phyloP scores from a whole-genome alignment of 1,284 basidiomycete genomes.

The Schizopora paradoxa region DNA sequence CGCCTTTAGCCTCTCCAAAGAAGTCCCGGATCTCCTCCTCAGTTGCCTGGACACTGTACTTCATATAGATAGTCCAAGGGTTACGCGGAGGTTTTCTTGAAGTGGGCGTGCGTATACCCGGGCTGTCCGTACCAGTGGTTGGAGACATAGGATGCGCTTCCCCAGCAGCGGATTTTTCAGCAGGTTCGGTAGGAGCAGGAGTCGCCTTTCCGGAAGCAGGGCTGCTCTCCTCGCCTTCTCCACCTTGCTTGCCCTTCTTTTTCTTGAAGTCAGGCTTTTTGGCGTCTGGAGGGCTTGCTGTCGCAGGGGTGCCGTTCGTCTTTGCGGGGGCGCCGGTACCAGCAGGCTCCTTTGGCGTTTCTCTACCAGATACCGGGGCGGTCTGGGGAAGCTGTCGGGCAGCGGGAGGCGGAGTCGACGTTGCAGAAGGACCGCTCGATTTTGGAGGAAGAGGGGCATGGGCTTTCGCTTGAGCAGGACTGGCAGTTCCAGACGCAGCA shows the following conservation, averaged over 20 bases:
- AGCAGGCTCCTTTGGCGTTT: constrained; percentile 32
- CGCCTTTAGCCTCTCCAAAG: constrained; percentile 62
- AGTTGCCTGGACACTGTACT: constrained; percentile 50
- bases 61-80: constrained; percentile 83
- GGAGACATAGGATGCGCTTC: constrained; percentile 40
- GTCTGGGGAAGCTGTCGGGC: constrained; percentile 28
- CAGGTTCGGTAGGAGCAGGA: constrained; percentile 27
- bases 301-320: constrained; percentile 38
- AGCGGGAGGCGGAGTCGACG: constrained; percentile 28
- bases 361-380: constrained; percentile 25
- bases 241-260: constrained; percentile 47
- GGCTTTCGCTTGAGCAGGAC: constrained; percentile 34
- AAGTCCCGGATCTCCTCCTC: constrained; percentile 73
- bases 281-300: constrained; percentile 23
- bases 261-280: constrained; percentile 28
- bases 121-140: constrained; percentile 49
- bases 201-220: constrained; percentile 39
- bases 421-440: constrained; percentile 27
- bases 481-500: constrained; percentile 32
- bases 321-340: no score
- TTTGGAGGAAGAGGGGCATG: constrained; percentile 30
- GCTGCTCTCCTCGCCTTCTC: constrained; percentile 31
- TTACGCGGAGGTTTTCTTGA: constrained; percentile 57
- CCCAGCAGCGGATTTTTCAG: constrained; percentile 26
- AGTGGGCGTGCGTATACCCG: constrained; percentile 64